Percentiles rank a stretch among this genome's conserved stretches.
Evolutionary conservation across 139 green algal species (phyloP).

Genomic region (Closterium sp.): DNA sequence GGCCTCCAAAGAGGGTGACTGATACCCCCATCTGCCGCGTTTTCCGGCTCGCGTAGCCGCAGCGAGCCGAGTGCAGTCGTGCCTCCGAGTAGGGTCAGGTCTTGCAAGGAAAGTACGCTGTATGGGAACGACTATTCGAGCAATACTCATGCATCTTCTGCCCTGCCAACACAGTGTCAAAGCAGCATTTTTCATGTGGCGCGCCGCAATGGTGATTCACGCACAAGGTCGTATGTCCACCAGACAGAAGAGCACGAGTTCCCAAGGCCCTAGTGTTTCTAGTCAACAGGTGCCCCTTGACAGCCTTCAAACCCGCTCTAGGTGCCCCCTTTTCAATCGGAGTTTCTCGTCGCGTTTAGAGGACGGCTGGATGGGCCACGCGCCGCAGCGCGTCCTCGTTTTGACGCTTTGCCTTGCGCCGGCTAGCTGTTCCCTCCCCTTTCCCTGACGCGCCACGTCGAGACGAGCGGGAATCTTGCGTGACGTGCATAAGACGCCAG

Average conservation of each 20-base stretch:
- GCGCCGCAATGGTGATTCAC: not conserved
- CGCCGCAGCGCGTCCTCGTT: not conserved
- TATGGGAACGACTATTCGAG: not conserved
- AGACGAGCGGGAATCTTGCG: not conserved
- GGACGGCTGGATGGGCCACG: no score
- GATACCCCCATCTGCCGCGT: not conserved
- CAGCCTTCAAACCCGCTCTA: not conserved
- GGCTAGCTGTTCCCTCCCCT: not conserved
- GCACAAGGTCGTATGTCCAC: not conserved
- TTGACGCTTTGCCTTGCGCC: not conserved
- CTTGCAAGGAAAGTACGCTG: not conserved
- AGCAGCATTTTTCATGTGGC: not conserved
- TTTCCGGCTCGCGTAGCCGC: not conserved
- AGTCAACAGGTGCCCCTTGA: not conserved
- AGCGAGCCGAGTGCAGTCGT: not conserved
- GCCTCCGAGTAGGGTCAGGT: not conserved
- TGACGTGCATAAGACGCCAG: not conserved
- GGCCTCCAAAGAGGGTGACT: not conserved
- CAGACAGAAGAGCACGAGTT: not conserved
- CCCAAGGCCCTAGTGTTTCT: not conserved
- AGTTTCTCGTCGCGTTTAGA: not conserved
- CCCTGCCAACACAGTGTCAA: not conserved
- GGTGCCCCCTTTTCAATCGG: not conserved
- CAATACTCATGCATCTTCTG: no score
- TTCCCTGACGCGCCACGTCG: not conserved